Conservation (phyloP, 305 asterid species). For the Euphrasia arctica region DNA sequence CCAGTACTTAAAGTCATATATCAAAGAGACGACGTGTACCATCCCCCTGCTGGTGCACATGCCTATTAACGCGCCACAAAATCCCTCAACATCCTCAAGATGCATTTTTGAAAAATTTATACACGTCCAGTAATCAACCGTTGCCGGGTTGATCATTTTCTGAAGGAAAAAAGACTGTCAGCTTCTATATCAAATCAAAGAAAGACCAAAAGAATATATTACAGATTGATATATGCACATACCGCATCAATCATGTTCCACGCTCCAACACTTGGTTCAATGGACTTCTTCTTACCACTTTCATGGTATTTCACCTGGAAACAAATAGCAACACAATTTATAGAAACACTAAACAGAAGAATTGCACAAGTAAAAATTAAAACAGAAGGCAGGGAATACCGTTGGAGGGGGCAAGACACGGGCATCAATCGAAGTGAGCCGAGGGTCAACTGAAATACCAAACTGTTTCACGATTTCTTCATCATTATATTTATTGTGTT, state of each 20-base stretch:
- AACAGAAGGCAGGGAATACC: conserved; percentile 33
- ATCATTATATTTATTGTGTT: conserved; percentile 29
- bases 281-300: conserved; percentile 39
- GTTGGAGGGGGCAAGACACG: conserved; percentile 79
- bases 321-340: conserved; percentile 7
- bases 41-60: conserved; percentile 84
- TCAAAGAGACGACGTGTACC: conserved; percentile 39
- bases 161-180: conserved; percentile 24
- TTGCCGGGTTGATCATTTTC: conserved; percentile 77
- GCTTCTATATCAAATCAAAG: background rate
- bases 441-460: conserved; percentile 49
- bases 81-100: conserved; percentile 13
- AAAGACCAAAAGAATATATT: background rate
- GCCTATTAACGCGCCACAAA: conserved; percentile 39
- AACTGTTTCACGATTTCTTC: conserved; percentile 46
- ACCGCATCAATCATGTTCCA: conserved; percentile 94
- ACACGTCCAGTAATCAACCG: conserved; percentile 61
- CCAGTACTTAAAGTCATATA: background rate
- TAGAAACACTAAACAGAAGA: background rate
- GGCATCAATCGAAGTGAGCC: conserved; percentile 54
- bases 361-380: background rate
- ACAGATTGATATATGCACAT: background rate
- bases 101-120: conserved; percentile 43
- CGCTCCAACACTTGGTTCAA: conserved; percentile 65
- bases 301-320: conserved; percentile 68